Base-by-base conservation (phyloP, 2,329 filamentous ascomycete species). In the Pyrenochaeta sp. region DNA sequence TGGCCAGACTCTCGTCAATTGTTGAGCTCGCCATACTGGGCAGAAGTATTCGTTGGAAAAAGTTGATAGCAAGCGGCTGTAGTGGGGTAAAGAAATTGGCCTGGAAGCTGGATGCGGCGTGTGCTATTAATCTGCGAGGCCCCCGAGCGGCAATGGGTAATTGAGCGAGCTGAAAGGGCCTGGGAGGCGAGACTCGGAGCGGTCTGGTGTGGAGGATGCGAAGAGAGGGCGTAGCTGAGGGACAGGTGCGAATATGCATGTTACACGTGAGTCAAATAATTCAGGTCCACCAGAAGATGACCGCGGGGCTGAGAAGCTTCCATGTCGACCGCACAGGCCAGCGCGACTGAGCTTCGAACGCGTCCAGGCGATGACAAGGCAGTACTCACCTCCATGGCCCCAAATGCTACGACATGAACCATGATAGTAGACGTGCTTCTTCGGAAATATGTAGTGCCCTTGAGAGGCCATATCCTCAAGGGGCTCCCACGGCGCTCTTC, bases 1-100 rank as follows among this genome's bases (percentile, higher is more conserved):
- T 64, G 58, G 67, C 60, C 52, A 78, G 39, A 63, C 64, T 69
- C 62, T 74, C 69, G 64, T 77, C 73, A 61, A 79, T 64, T 56
- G 73, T 68, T 9, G 72, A 65, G 65, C 61, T 72, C 30, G 76
- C 71, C 77, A 79, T 79, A 50, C 60, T 69, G 68, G 65, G 65
- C 45, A 67, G 46, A 50, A 66, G 58, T 25, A 64, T 60, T 49
- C 58, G 67, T 36, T 68, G 69, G 64, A 72, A 73, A 69, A 74
- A 75, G 65, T 67, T 60, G 53, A 70, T 51, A 34, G 72, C 58
- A 49, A 71, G 65, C 44, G 67, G 70, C 22, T 61, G 68, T 32
- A 65, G 72, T 56, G 72, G 70, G 68, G 72, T 72, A 65, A 75
- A 74, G 70, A 74, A 76, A 51, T 59, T 45, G 55, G 58, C 54